Base-by-base conservation (phyloP, 2,329 filamentous ascomycete species). In the Trichoderma atroviride region DNA sequence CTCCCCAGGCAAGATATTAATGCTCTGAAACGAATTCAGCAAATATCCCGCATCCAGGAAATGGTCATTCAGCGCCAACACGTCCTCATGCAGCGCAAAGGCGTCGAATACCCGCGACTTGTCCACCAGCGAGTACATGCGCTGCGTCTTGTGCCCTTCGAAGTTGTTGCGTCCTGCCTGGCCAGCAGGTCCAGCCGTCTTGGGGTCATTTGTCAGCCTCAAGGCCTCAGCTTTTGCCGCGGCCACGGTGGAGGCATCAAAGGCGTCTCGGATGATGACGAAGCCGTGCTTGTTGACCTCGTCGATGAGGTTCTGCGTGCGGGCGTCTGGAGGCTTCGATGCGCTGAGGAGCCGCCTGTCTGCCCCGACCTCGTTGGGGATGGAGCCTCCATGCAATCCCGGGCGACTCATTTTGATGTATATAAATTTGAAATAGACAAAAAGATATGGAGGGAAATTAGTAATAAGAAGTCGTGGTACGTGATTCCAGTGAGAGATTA, bases 1-100 rank as follows among this genome's bases (percentile, higher is more conserved):
- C 73, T 80, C 79, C n/a, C 79, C 78, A 0, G 79, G 79, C 57
- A 79, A 76, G 70, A 82, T 81, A 58, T 76, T 75, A 24, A 82
- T 81, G 66, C 76, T 80, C 64, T 81, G 78, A 37, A 80, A 76
- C 7, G 77, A 75, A 52, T 75, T 78, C 22, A 81, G 62, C 24
- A 78, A 73, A 58, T 78, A 81, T 0, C 78, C 79, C 19, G 75
- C 73, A 60, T 79, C 79, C n/a, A 83, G 74, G 69, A 81, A 81
- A 69, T 78, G 77, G 33, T 81, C 76, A 67, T 82, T 82, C 55
- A 82, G 74, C 1, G 79, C 77, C 24, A 81, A 73, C 5, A 82
- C 76, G 24, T 75, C 72, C 10, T 76, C 76, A 6, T 81, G 74
- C 0, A 79, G 69, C 35, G 72, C 72, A 69, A 80, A 81, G 69